phyloP scores from a whole-genome alignment of 768 basidiomycete species.

The Lactarius trivialis region DNA sequence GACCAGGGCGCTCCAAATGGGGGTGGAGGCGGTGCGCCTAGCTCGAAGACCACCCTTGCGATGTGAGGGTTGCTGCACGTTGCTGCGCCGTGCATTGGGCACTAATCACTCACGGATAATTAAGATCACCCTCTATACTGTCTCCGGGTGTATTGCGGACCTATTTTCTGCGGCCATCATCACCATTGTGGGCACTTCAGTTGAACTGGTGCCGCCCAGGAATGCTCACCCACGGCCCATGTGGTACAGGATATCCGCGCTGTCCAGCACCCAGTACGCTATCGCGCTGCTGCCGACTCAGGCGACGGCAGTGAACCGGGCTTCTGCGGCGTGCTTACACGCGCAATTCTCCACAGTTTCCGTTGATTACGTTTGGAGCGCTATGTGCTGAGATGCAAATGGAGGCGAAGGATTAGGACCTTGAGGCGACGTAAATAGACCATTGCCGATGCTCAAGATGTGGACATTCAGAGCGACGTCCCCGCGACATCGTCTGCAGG shows the following conservation, averaged over 20 bases:
- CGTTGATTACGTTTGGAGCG: conserved; percentile 76
- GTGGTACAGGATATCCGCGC: conserved; percentile 62
- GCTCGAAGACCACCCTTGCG: conserved; percentile 41
- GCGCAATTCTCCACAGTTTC: conserved; percentile 94
- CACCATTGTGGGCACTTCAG: conserved; percentile 54
- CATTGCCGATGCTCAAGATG: not conserved
- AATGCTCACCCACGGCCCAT: not conserved
- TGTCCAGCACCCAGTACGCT: conserved; percentile 83
- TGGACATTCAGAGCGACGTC: not conserved
- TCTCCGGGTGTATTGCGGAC: conserved; percentile 82
- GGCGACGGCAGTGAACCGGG: conserved; percentile 40
- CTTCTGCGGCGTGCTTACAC: conserved; percentile 43
- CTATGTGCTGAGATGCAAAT: conserved; percentile 9
- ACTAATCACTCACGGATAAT: conserved; percentile 10
- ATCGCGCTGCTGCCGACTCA: conserved; percentile 43
- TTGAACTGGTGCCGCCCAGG: not conserved
- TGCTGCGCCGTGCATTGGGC: no score
- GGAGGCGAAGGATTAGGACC: conserved; percentile 26
- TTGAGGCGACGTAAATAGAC: conserved; percentile 1
- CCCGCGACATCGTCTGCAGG: not conserved
- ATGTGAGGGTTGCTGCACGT: conserved; percentile 45
- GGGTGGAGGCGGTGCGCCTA: not conserved
- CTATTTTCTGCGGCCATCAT: conserved; percentile 82
- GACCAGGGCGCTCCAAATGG: conserved; percentile 20
- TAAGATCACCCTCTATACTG: conserved; percentile 80